These are phyloP conservation scores for Macrotyloma uniflorum DNA, from an alignment of 306 rosid species.

Conservation along the genomic window DNA sequence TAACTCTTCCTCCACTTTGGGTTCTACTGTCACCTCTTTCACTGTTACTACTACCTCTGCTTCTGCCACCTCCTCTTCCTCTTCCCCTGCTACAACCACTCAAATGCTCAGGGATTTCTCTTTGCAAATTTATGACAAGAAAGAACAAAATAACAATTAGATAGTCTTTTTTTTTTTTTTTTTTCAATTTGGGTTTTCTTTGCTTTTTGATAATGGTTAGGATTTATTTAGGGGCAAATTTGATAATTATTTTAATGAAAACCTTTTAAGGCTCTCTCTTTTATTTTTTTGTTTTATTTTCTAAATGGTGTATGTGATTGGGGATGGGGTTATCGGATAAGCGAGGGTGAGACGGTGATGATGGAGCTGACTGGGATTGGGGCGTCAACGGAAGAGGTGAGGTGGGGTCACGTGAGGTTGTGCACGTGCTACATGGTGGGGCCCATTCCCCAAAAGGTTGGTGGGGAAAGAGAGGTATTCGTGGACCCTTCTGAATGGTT, in stretches of 20 bases:
- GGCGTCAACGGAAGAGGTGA: not conserved
- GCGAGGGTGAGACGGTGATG: not conserved
- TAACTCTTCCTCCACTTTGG: conserved; percentile 50
- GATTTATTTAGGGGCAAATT: not conserved
- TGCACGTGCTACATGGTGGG: conserved; percentile 37
- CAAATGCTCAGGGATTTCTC: conserved; percentile 77
- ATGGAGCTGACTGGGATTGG: not conserved
- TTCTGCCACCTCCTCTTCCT: conserved; percentile 16
- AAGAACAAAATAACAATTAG: not conserved
- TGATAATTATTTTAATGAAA: not conserved
- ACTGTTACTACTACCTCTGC: conserved; percentile 31
- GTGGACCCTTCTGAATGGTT: conserved; percentile 43
- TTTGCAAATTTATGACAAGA: conserved; percentile 71
- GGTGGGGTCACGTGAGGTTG: conserved; percentile 45
- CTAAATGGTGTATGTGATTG: not conserved
- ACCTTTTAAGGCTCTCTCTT: not conserved
- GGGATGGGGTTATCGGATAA: not conserved
- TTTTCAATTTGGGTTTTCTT: conserved; percentile 16
- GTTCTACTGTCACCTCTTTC: conserved; percentile 45
- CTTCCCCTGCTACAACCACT: conserved; percentile 28
- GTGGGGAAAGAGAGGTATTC: conserved; percentile 38
- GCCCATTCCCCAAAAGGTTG: not conserved
- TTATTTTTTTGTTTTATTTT: not conserved
- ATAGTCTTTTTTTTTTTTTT: too few relatives aligned
- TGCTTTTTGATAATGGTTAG: conserved; percentile 14